Conservation (phyloP, 345 rosid species). For the Carallia pectinifolia region DNA sequence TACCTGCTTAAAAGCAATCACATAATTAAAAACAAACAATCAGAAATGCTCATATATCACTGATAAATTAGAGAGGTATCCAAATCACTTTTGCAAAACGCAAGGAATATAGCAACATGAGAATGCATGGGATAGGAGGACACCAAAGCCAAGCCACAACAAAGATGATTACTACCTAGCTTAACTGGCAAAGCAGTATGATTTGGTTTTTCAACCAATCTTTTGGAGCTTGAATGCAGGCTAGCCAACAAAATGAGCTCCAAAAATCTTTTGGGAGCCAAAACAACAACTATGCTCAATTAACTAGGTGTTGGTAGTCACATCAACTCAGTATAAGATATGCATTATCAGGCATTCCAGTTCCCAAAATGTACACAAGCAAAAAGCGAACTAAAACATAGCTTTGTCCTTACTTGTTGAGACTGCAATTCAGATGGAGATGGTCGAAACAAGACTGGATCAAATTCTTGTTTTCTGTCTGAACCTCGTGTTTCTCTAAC, state of each 20-base stretch:
- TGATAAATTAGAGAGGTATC: not conserved
- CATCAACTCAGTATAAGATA: not conserved
- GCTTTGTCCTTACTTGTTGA: conserved; percentile 65
- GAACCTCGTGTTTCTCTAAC: conserved; percentile 59
- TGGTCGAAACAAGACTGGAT: conserved; percentile 66
- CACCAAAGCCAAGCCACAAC: no score
- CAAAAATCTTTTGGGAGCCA: no score
- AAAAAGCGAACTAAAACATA: conserved; percentile 12
- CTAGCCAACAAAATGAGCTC: no score
- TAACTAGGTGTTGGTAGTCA: not conserved
- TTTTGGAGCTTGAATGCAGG: not conserved
- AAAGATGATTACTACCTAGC: not conserved
- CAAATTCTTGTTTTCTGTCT: conserved; percentile 32
- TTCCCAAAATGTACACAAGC: not conserved
- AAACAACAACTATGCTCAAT: not conserved
- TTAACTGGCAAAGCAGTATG: no score
- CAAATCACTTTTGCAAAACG: not conserved
- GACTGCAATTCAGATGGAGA: conserved; percentile 68
- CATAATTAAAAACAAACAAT: not conserved
- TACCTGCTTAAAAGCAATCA: conserved; percentile 51
- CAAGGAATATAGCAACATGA: not conserved
- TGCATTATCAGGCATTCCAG: conserved; percentile 1
- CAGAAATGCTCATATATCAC: conserved; percentile 4
- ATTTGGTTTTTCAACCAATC: not conserved
- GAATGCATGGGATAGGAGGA: no score